Base-by-base conservation (phyloP, 768 basidiomycete species). In the Suillus weaverae region DNA sequence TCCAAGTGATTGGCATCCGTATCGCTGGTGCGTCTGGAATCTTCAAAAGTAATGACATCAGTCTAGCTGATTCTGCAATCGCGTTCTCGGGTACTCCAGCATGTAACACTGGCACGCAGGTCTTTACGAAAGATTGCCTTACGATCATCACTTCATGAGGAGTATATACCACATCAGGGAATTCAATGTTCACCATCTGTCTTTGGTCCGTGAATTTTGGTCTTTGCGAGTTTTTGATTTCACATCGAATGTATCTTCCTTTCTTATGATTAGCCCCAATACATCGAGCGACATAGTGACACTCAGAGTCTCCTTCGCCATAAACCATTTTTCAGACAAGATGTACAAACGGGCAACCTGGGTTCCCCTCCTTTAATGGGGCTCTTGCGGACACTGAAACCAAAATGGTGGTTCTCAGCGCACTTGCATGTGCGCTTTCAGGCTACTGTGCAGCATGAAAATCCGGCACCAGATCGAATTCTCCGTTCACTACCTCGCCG, bases 221-320 rank as follows among this genome's bases (percentile, higher is more conserved):
- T 36, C 53, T 39, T 51, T 38, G 4, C 44, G 16, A 11, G 2
- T 9, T 6, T 33, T 22, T 33, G 33, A 14, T 22, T 39, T 44
- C 46, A 14, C 53, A 64, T 30, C 63, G n/a, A 57, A 62, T 38
- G 7, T 33, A 84, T 99, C 33, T 93, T 98, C 80, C 82, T 99
- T 41, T 98, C 96, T 2, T 96, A 99, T 73, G 97, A 99, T 76
- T 99, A 96, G 97, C 97, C 97, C 0, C 84, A 86, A 48, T 83
- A 83, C 2, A 95, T 99, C 62, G 94, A 91, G 65, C 86, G 87
- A 10, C 82, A 95, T 67, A 95, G 96, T 20, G 84, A 98, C 70
- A 75, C 89, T 8, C 70, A 72, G 7, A 80, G 71, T 10, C 81
- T 99, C 0, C 77, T 99, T 16, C 81, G 86, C 3, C 84, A 85